Base-by-base conservation (phyloP, 768 basidiomycete species). In the Stropharia rugosoannulata region DNA sequence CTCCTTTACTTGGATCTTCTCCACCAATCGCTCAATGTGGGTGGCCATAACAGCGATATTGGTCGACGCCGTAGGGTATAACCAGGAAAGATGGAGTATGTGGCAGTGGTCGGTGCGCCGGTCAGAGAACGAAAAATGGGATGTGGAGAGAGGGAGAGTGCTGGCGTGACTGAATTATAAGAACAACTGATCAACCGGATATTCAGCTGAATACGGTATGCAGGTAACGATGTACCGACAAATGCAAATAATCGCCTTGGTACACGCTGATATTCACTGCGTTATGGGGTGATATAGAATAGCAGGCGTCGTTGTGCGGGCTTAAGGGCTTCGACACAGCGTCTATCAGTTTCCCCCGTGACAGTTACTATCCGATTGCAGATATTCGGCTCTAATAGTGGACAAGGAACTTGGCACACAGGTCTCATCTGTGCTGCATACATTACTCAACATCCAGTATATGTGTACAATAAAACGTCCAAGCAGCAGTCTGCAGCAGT, bases 11-110 rank as follows among this genome's bases (percentile, higher is more conserved):
- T 78, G 76, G 64, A 88, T 87, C 72, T 87, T 78, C 65, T 80
- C 81, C 70, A 87, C 85, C 64, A 85, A 85, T 68, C 83, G 79
- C 66, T 85, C 82, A 54, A 87, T 74, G 60, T 88, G 85, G 3
- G 78, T 75, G 62, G 61, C 74, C 80, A 80, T 82, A 48, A 58
- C 61, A 59, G 49, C 59, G 59, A 55, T 49, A 63, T 55, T 56
- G 48, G 19, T 51, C 55, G 54, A 60, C 49, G 39, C 42, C 55
- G 50, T 44, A 25, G 27, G 19, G 29, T 42, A 51, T 40, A 37
- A 62, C 57, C 49, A 54, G 51, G 37, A 47, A 36, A 27, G 51
- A 55, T 54, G 46, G 47, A 59, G 56, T 54, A 38, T 32, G 55
- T 44, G 53, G 56, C 27, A 22, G 42, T 35, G 18, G 42, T 32